Conservation (phyloP, 2,329 filamentous ascomycete species). For the Biscogniauxia sp. region DNA sequence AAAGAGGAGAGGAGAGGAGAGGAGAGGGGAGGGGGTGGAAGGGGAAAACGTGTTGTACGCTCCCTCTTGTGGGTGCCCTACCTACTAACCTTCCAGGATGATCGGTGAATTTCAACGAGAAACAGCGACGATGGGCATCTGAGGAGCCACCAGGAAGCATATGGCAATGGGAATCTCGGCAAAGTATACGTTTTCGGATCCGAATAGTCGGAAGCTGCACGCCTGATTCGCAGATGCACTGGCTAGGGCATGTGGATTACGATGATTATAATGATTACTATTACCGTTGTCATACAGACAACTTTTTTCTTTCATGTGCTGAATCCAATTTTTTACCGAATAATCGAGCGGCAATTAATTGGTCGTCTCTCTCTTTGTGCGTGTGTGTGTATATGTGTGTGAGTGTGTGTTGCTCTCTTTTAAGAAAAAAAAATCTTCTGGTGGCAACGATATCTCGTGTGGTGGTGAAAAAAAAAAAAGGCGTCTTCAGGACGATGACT, state of each 20-base stretch:
- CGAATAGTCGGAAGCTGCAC: conserved; percentile 21
- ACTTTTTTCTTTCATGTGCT: conserved; percentile 17
- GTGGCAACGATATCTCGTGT: no score
- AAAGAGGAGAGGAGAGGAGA: no score
- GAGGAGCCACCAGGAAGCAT: conserved; percentile 12
- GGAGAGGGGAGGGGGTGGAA: conserved; percentile 10
- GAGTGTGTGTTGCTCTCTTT: not conserved
- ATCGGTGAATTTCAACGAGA: conserved; percentile 6
- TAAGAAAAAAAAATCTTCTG: no score
- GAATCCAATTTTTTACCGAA: conserved; percentile 22
- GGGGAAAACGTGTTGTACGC: conserved; percentile 5
- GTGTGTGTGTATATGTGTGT: not conserved
- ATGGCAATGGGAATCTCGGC: conserved; percentile 15
- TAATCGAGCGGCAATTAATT: conserved; percentile 15
- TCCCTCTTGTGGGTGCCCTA: conserved; percentile 13
- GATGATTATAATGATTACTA: not conserved
- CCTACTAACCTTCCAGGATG: conserved; percentile 12
- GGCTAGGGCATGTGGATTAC: not conserved
- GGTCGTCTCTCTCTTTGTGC: not conserved
- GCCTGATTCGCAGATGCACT: conserved; percentile 19
- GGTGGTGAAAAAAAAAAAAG: no score
- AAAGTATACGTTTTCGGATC: conserved; percentile 21
- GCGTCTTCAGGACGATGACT: not conserved
- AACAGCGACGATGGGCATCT: conserved; percentile 14
- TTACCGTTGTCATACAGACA: conserved; percentile 14